A percentile compares a stretch with the other conserved stretches of the same genome.
Evolutionary conservation across 2,329 filamentous ascomycete genomes (phyloP).

Genomic region (Amauroascus niger): DNA sequence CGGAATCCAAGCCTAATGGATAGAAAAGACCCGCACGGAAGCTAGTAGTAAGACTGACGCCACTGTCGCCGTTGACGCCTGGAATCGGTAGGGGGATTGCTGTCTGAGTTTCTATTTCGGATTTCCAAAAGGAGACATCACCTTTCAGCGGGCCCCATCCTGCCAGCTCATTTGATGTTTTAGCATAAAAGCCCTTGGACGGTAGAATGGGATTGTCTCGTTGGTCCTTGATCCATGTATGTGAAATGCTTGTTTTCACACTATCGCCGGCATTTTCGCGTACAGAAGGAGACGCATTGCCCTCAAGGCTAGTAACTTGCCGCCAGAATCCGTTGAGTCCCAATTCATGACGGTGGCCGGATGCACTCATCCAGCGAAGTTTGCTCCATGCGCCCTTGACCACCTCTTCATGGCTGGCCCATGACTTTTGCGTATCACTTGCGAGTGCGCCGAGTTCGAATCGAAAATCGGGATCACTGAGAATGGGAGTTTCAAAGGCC

Average conservation of each 20-base stretch:
- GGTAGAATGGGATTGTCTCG: constrained; percentile 81
- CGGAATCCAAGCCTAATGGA: constrained; percentile 58
- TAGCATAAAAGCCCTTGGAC: constrained; percentile 68
- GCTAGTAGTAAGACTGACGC: constrained; percentile 72
- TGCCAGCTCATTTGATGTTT: constrained; percentile 71
- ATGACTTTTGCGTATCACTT: constrained; percentile 78
- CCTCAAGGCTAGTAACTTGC: constrained; percentile 69
- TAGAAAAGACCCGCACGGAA: constrained; percentile 74
- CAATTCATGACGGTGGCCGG: constrained; percentile 63
- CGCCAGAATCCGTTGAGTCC: constrained; percentile 78
- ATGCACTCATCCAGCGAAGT: constrained; percentile 59
- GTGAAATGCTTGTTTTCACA: constrained; percentile 76
- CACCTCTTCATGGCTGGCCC: constrained; percentile 88
- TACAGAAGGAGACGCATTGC: constrained; percentile 68
- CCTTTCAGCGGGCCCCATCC: constrained; percentile 74
- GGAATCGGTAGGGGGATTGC: constrained; percentile 66
- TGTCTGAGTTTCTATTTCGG: constrained; percentile 71
- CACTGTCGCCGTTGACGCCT: constrained; percentile 57
- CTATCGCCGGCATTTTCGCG: constrained; percentile 80
- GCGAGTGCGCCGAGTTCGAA: constrained; percentile 70
- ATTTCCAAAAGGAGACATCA: constrained; percentile 89
- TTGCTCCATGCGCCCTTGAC: constrained; percentile 68
- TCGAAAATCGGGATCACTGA: constrained; percentile 72
- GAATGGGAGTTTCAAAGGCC: constrained; percentile 69
- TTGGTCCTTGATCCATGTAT: constrained; percentile 69